Percentiles rank a stretch among this genome's conserved stretches.
Conservation (phyloP, 129 eudicot species). For the Helichrysum umbraculigerum region DNA sequence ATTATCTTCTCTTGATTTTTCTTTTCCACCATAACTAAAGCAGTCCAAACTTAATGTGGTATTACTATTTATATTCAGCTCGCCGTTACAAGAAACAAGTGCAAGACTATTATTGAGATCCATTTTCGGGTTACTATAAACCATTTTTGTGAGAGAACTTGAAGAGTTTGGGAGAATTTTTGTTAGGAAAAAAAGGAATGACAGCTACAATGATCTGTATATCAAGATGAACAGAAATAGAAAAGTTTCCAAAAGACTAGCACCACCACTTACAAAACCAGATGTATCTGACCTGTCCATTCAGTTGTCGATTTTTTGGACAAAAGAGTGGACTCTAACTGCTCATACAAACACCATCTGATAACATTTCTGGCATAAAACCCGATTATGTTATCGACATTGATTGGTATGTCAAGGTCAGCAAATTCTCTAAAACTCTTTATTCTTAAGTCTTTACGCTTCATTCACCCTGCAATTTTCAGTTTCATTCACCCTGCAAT, state of each 20-base stretch:
- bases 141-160: conserved; percentile 28
- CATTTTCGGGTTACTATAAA: conserved; percentile 43
- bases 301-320: conserved; percentile 19
- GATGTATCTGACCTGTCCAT: conserved; percentile 92
- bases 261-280: conserved; percentile 96
- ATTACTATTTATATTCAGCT: conserved; percentile 40
- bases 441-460: conserved; percentile 42
- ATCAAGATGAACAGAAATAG: conserved; percentile 49
- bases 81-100: conserved; percentile 49
- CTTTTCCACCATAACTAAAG: conserved; percentile 69
- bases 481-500: conserved; percentile 60
- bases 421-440: conserved; percentile 35
- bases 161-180: conserved; percentile 7
- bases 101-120: conserved; percentile 47
- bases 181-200: not conserved
- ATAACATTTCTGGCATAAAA: conserved; percentile 44
- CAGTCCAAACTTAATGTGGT: conserved; percentile 84
- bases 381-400: conserved; percentile 28
- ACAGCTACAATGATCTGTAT: conserved; percentile 32
- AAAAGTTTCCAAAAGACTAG: conserved; percentile 36
- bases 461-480: conserved; percentile 38
- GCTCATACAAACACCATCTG: conserved; percentile 28
- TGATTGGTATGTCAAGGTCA: conserved; percentile 26
- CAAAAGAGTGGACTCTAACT: conserved; percentile 16
- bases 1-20: conserved; percentile 27